Percentiles rank a stretch among this genome's conserved stretches.
phyloP scores from a whole-genome alignment of 2,329 filamentous ascomycete genomes.

The Aspergillus uvarum region DNA sequence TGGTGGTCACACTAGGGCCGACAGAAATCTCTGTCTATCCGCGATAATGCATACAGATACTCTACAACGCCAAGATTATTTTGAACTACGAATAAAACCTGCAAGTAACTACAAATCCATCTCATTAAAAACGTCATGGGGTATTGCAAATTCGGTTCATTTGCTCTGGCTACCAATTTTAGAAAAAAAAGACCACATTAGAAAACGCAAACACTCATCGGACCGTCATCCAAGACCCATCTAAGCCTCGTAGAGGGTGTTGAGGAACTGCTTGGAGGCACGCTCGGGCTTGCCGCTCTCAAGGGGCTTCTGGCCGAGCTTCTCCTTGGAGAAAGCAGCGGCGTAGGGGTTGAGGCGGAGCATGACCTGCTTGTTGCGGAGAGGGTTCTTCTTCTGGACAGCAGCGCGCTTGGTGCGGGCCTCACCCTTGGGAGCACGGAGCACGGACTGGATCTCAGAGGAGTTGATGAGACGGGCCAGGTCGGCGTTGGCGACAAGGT shows the following conservation, averaged over 20 bases:
- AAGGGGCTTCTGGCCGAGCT: slow-evolving; percentile 70
- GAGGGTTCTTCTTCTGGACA: slow-evolving; percentile 99
- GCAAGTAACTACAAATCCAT: neutral
- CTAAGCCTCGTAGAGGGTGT: slow-evolving; percentile 55
- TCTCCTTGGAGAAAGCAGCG: slow-evolving; percentile 81
- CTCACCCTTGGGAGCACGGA: slow-evolving; percentile 86
- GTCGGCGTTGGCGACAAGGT: slow-evolving; percentile 90
- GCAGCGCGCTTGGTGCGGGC: slow-evolving; percentile 82
- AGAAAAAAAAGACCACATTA: slow-evolving; percentile 24
- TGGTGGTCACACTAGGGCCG: too few species aligned
- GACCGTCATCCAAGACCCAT: slow-evolving; percentile 15
- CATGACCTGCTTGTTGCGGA: slow-evolving; percentile 97
- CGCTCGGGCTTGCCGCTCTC: slow-evolving; percentile 61
- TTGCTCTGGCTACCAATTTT: slow-evolving; percentile 26
- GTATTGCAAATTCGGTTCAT: slow-evolving; percentile 30
- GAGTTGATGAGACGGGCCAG: slow-evolving; percentile 98
- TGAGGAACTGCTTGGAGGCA: slow-evolving; percentile 54
- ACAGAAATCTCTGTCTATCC: neutral
- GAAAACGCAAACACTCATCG: slow-evolving; percentile 20
- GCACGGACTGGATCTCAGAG: slow-evolving; percentile 94
- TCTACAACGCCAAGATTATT: too few species aligned
- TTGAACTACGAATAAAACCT: neutral
- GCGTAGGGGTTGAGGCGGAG: slow-evolving; percentile 99
- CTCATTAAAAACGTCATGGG: slow-evolving; percentile 3
- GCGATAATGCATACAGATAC: too few species aligned